phyloP scores from a whole-genome alignment of 2,329 filamentous ascomycete genomes.

The Nothophaeocryptopus gaeumannii region DNA sequence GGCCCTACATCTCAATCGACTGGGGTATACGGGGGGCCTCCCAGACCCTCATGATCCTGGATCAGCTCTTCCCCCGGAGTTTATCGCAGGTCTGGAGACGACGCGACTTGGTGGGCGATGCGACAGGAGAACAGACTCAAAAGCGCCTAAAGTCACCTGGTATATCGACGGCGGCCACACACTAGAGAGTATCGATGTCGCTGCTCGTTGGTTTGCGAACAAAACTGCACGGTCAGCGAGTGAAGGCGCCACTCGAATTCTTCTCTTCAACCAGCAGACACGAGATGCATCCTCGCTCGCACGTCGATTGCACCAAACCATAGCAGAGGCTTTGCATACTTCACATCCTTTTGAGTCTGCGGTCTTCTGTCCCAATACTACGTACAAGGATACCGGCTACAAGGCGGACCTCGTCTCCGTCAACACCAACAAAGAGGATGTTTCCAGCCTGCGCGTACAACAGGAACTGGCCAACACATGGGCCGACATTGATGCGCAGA shows the following conservation, averaged over 20 bases:
- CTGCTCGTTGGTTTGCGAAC: slow-evolving; percentile 71
- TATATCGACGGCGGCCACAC: slow-evolving; percentile 88
- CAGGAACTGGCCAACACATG: slow-evolving; percentile 62
- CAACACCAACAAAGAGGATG: slow-evolving; percentile 58
- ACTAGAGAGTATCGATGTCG: slow-evolving; percentile 73
- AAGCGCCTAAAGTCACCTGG: slow-evolving; percentile 60
- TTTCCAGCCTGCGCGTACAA: slow-evolving; percentile 64
- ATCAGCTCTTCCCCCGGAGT: slow-evolving; percentile 55
- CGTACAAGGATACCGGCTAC: slow-evolving; percentile 60
- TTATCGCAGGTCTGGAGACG: slow-evolving; percentile 62
- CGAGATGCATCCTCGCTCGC: slow-evolving; percentile 70
- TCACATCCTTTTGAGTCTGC: slow-evolving; percentile 63
- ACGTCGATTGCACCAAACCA: slow-evolving; percentile 57
- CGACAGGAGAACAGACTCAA: slow-evolving; percentile 60
- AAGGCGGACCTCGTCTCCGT: slow-evolving; percentile 62
- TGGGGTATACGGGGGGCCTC: slow-evolving; percentile 43
- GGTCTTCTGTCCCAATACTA: slow-evolving; percentile 78
- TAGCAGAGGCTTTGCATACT: slow-evolving; percentile 43
- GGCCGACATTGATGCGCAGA: slow-evolving; percentile 52
- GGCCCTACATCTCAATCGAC: slow-evolving; percentile 53
- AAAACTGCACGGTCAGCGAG: slow-evolving; percentile 32
- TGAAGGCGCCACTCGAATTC: slow-evolving; percentile 46
- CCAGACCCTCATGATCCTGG: slow-evolving; percentile 41
- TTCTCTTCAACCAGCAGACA: slow-evolving; percentile 93
- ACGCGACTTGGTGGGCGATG: slow-evolving; percentile 74